Evolutionary conservation across 2,329 filamentous ascomycete genomes (phyloP), one percentile per base, ranked within the genome.

Genomic region (Paramyrothecium roridum): DNA sequence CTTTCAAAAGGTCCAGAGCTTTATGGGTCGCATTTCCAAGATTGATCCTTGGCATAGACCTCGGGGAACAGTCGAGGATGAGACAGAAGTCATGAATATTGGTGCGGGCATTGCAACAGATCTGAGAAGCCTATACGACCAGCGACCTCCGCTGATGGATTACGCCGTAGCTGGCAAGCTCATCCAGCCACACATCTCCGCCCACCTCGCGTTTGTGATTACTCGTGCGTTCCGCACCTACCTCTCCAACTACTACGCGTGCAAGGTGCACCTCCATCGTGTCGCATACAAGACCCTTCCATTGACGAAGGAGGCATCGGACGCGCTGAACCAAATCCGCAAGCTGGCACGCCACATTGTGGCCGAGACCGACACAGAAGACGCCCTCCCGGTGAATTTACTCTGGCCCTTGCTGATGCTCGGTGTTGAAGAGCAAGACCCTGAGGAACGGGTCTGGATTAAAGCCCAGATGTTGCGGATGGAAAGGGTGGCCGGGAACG

Each of bases 401-500:
- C 70, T 84, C 6, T 84, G 80, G 82, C 81, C 81, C 2, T 65
- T 83, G 8, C 67, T 84, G 45, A 81, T 85, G 76, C 72, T 80
- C 58, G 81, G 81, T 0, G 77, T 75, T 10, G 81, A 85, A 62
- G 80, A 82, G 57, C 76, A 80, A n/a, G 75, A 78, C 49, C 45
- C 65, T 0, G 70, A 72, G 4, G 78, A 82, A 60, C 70, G 79
- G 49, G 64, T 60, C 7, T 83, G 81, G 80, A 82, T 85, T 53
- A 70, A 74, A 30, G 65, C 72, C 7, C 75, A 79, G 55, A 81
- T 84, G 19, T 67, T 76, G 49, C 64, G 69, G 13, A 79, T 80
- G 74, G 73, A 78, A 56, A 71, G 72, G 51, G 75, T 79, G 3
- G 73, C 74, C 1, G 70, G 71, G 19, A 76, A 78, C 57, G 72